A percentile compares a stretch with the other conserved stretches of the same genome.
phyloP scores from a whole-genome alignment of 1,284 basidiomycete genomes.

The Athelia sp. region DNA sequence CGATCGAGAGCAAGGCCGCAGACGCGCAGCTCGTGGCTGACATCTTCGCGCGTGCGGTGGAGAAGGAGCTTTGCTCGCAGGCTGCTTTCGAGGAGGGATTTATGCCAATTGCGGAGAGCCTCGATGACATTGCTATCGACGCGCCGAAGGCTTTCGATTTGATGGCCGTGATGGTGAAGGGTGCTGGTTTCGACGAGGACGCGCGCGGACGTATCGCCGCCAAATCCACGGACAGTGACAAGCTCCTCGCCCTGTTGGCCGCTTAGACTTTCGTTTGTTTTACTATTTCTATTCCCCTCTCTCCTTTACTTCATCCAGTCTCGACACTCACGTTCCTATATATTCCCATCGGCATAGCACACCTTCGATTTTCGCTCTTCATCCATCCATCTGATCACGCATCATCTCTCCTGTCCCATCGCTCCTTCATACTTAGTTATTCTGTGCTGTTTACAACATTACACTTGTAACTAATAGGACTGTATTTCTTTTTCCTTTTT shows the following conservation, averaged over 20 bases:
- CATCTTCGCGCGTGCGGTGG: slow-evolving; percentile 54
- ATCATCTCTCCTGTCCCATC: no score
- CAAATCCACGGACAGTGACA: slow-evolving; percentile 55
- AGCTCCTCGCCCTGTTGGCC: slow-evolving; percentile 48
- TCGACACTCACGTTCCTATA: no score
- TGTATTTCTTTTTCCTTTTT: no score
- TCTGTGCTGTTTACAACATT: no score
- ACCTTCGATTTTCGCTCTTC: no score
- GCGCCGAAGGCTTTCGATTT: slow-evolving; percentile 81
- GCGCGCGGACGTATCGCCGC: slow-evolving; percentile 46
- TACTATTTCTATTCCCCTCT: no score
- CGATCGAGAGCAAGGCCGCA: slow-evolving; percentile 80
- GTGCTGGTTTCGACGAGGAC: slow-evolving; percentile 60
- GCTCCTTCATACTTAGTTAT: no score
- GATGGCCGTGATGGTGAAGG: slow-evolving; percentile 72
- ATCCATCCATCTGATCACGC: no score
- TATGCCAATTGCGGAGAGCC: slow-evolving; percentile 58
- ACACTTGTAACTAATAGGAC: no score
- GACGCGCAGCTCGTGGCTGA: slow-evolving; percentile 77
- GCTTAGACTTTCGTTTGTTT: no score
- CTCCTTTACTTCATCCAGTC: no score
- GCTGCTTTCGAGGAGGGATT: slow-evolving; percentile 69
- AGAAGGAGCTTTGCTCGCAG: slow-evolving; percentile 48
- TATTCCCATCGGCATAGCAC: no score
- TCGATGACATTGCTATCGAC: slow-evolving; percentile 88